Percentiles rank a stretch among this genome's conserved stretches.
phyloP scores from a whole-genome alignment of 2,329 filamentous ascomycete genomes.

The Aureobasidium sp. region DNA sequence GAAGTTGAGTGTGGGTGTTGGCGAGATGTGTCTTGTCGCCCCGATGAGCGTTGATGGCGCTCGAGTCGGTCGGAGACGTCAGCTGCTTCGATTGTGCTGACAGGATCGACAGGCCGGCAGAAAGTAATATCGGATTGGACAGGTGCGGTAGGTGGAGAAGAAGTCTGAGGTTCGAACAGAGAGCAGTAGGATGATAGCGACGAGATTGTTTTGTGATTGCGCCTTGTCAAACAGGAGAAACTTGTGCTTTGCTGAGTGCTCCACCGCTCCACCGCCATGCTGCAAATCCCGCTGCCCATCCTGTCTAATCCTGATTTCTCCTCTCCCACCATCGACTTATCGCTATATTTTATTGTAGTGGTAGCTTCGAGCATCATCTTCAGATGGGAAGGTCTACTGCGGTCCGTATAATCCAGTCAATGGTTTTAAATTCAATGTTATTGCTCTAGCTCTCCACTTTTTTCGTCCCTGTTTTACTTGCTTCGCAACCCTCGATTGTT shows the following conservation, averaged over 20 bases:
- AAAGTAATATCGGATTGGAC: neutral
- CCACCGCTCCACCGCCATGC: neutral
- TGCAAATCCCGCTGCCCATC: neutral
- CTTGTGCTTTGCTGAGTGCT: neutral
- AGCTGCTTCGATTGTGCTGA: slow-evolving; percentile 4
- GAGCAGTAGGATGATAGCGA: neutral
- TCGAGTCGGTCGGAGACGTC: neutral
- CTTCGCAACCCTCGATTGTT: neutral
- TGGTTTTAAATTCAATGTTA: neutral
- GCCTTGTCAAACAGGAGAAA: slow-evolving; percentile 9
- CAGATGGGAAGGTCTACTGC: no score
- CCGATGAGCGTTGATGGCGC: neutral
- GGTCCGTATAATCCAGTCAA: neutral
- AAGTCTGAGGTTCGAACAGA: neutral
- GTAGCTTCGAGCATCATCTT: neutral
- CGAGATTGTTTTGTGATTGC: neutral
- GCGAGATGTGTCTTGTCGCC: slow-evolving; percentile 6
- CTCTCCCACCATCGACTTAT: neutral
- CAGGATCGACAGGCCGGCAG: neutral
- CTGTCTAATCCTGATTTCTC: neutral
- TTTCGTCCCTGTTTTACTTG: neutral
- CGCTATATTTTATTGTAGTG: neutral
- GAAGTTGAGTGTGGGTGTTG: neutral
- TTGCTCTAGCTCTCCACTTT: neutral
- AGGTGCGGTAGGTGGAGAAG: neutral